These are phyloP conservation scores for Neurospora sp. DNA, from an alignment of 495 filamentous ascomycete genomes.

Conservation along the genomic window DNA sequence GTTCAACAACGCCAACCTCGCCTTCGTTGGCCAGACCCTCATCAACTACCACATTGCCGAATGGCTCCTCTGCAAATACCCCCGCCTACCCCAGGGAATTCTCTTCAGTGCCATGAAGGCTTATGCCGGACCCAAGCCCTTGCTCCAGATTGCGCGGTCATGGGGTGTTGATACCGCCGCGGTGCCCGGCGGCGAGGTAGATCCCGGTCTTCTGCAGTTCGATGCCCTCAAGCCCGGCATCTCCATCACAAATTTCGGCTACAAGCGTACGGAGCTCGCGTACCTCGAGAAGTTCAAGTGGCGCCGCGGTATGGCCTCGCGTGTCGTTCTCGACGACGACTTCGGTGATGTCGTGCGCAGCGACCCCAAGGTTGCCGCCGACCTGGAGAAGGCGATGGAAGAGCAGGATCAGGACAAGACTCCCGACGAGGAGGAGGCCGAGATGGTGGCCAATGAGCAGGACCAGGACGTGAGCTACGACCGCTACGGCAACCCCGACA, in stretches of 20 bases:
- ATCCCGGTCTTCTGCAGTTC: constrained; percentile 88
- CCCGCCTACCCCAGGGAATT: constrained; percentile 76
- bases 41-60: constrained; percentile 81
- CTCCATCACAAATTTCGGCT: constrained; percentile 31
- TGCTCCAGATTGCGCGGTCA: constrained; percentile 59
- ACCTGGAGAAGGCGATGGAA: background rate
- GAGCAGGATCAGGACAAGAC: background rate
- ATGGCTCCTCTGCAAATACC: constrained; percentile 75
- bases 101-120: constrained; percentile 75
- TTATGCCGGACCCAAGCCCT: constrained; percentile 62
- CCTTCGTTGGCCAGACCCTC: constrained; percentile 70
- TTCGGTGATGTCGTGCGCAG: constrained; percentile 53
- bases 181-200: constrained; percentile 78
- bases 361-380: background rate
- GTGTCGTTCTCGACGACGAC: constrained; percentile 67
- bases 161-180: constrained; percentile 88
- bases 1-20: constrained; percentile 53
- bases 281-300: constrained; percentile 41
- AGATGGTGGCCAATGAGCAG: background rate
- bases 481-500: constrained; percentile 23
- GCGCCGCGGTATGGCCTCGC: constrained; percentile 59
- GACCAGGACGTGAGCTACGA: constrained; percentile 3
- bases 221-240: constrained; percentile 49
- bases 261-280: constrained; percentile 26
- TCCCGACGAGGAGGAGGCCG: constrained; percentile 2